phyloP scores from a whole-genome alignment of 1,284 basidiomycete species.

The Leccinum griseonigrum region DNA sequence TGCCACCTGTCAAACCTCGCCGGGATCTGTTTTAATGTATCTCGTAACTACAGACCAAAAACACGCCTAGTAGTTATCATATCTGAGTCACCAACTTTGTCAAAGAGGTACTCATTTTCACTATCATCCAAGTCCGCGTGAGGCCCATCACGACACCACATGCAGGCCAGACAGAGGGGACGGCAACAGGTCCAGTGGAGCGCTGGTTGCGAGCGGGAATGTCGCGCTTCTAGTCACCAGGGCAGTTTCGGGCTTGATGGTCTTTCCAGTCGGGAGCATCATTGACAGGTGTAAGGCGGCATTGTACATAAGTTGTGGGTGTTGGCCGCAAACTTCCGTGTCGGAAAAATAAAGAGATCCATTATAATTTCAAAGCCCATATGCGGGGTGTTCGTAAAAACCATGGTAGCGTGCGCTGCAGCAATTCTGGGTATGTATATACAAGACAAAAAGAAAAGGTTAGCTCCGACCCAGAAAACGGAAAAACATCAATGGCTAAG shows the following conservation, averaged over 20 bases:
- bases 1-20: slow-evolving; percentile 4
- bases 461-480: slow-evolving; percentile 8
- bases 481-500: slow-evolving; percentile 11
- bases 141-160: too few species aligned
- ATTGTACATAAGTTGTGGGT: neutral
- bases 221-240: too few species aligned
- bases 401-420: slow-evolving; percentile 6
- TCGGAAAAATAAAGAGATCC: slow-evolving; percentile 8
- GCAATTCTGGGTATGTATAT: slow-evolving; percentile 19
- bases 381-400: slow-evolving; percentile 1
- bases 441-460: slow-evolving; percentile 17
- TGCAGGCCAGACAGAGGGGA: too few species aligned
- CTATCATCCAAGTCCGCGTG: slow-evolving; percentile 2
- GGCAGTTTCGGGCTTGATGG: neutral
- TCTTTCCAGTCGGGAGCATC: too few species aligned
- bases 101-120: slow-evolving; percentile 27
- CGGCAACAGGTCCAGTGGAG: too few species aligned
- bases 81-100: too few species aligned
- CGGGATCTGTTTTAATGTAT: neutral
- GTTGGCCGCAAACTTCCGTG: slow-evolving; percentile 1
- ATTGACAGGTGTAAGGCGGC: too few species aligned
- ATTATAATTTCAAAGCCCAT: neutral
- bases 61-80: too few species aligned
- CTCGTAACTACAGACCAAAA: neutral
- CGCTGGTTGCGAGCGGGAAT: too few species aligned